Conservation (phyloP, 31 red algal species). For the Bonnemaisonia californica region DNA sequence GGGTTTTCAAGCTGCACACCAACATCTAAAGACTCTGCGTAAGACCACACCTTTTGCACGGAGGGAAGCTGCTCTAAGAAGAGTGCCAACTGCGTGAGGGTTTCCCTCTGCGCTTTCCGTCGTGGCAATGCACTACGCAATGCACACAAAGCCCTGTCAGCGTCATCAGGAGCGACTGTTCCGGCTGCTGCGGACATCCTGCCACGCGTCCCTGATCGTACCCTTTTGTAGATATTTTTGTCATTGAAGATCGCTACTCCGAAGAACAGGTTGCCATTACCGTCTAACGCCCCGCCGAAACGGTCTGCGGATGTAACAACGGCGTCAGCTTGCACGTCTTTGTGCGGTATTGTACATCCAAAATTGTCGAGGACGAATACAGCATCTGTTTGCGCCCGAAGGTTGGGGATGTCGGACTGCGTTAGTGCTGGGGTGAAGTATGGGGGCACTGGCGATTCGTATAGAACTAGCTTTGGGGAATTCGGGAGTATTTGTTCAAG, state of each 20-base stretch:
- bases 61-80: not conserved
- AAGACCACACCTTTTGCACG: not conserved
- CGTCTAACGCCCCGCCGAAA: not conserved
- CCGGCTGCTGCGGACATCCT: not conserved
- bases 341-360: too few species aligned
- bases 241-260: not conserved
- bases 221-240: not conserved
- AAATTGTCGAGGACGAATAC: conserved; percentile 9
- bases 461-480: too few species aligned
- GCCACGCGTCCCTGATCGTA: not conserved
- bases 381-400: not conserved
- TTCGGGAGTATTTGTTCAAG: too few species aligned
- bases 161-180: not conserved
- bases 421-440: not conserved
- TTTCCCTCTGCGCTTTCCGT: not conserved
- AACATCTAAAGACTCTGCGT: conserved; percentile 2
- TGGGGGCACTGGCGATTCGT: conserved; percentile 1
- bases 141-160: conserved; percentile 2
- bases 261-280: not conserved
- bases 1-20: not conserved
- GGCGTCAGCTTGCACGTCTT: not conserved
- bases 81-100: not conserved
- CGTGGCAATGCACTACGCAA: not conserved
- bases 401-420: not conserved
- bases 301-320: conserved; percentile 13